Conservation (phyloP, 2,329 filamentous ascomycete genomes). For the Cordyceps pruinosa region DNA sequence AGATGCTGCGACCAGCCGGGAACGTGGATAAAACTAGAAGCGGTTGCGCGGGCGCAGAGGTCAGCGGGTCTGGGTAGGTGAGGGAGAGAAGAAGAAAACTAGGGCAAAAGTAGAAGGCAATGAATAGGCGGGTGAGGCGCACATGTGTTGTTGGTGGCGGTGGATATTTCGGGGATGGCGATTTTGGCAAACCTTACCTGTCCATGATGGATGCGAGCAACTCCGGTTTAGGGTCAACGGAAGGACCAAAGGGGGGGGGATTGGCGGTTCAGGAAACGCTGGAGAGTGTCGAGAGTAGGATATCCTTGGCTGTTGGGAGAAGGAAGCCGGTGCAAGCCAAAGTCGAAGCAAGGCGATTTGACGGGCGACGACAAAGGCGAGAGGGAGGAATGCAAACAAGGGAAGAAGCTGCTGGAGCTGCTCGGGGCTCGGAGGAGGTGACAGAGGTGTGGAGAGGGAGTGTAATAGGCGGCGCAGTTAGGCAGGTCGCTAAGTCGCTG, state of each 20-base stretch:
- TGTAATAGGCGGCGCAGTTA: slow-evolving; percentile 1
- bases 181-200: slow-evolving; percentile 6
- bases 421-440: slow-evolving; percentile 2
- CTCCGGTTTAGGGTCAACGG: slow-evolving; percentile 11
- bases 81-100: neutral
- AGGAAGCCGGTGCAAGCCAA: neutral
- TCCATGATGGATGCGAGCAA: slow-evolving; percentile 5
- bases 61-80: slow-evolving; percentile 2
- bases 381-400: neutral
- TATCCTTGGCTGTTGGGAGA: neutral
- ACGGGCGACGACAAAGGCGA: neutral
- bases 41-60: neutral
- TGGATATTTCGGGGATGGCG: neutral
- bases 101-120: neutral
- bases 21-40: slow-evolving; percentile 45
- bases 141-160: neutral
- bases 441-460: slow-evolving; percentile 3
- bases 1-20: slow-evolving; percentile 45
- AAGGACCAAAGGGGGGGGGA: slow-evolving; percentile 1
- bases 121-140: slow-evolving; percentile 2
- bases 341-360: neutral
- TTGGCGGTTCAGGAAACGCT: neutral
- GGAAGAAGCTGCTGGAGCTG: neutral
- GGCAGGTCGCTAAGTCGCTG: slow-evolving; percentile 1
- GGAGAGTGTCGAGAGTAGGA: neutral